These are phyloP conservation scores for Astragalus membranaceus DNA, from an alignment of 306 rosid species.

Conservation along the genomic window DNA sequence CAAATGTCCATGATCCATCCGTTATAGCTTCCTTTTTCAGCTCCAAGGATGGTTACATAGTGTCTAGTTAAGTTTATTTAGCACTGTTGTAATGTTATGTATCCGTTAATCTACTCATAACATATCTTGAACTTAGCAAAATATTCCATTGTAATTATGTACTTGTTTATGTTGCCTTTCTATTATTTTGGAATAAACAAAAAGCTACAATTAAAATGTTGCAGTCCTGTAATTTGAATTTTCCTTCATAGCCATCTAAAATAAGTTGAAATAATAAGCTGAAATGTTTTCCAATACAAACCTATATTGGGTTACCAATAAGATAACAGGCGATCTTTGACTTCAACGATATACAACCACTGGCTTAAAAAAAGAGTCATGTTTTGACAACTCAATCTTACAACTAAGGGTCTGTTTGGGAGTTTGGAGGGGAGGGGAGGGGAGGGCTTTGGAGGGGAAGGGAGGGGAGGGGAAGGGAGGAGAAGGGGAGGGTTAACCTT, in stretches of 20 bases:
- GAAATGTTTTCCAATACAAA: too few species aligned
- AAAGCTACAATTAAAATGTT: not conserved
- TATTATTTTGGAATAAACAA: not conserved
- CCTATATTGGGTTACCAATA: too few species aligned
- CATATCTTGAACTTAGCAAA: not conserved
- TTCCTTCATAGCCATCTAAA: not conserved
- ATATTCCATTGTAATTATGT: not conserved
- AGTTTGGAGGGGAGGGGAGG: too few species aligned
- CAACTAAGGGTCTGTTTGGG: too few species aligned
- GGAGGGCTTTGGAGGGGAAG: too few species aligned
- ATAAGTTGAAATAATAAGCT: too few species aligned
- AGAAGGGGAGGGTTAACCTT: too few species aligned
- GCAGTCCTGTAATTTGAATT: not conserved
- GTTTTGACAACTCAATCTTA: too few species aligned
- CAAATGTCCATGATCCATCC: conserved; percentile 13
- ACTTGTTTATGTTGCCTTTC: not conserved
- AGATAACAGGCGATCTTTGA: too few species aligned
- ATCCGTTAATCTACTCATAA: not conserved
- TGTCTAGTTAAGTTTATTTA: not conserved
- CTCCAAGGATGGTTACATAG: conserved; percentile 27
- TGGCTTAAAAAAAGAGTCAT: too few species aligned
- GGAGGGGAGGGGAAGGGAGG: too few species aligned
- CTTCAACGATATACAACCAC: too few species aligned
- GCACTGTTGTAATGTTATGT: not conserved
- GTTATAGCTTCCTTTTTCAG: conserved; percentile 50